These are phyloP conservation scores for Adansonia madagascariensis DNA, from an alignment of 441 rosid species.

Conservation along the genomic window DNA sequence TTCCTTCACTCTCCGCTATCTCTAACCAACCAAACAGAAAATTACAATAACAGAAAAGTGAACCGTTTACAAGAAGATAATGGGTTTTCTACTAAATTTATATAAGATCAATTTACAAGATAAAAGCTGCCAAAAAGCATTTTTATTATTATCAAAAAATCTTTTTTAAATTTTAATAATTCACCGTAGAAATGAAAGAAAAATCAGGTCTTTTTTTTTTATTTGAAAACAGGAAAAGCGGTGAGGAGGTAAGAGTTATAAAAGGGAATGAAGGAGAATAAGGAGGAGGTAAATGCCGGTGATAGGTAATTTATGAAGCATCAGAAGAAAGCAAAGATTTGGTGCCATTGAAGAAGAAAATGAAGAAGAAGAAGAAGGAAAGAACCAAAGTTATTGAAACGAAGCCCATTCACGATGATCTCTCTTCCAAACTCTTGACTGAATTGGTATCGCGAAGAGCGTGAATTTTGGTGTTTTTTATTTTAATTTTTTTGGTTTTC, in stretches of 20 bases:
- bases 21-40: constrained; percentile 1
- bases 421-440: not conserved
- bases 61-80: not conserved
- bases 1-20: not conserved
- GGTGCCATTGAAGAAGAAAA: constrained; percentile 40
- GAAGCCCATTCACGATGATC: constrained; percentile 52
- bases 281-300: constrained; percentile 70
- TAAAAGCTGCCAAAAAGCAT: constrained; percentile 7
- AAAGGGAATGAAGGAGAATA: constrained; percentile 81
- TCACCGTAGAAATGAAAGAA: not conserved
- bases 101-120: not conserved
- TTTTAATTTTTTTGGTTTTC: not conserved
- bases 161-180: not conserved
- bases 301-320: constrained; percentile 55
- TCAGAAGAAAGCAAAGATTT: constrained; percentile 38
- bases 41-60: not conserved
- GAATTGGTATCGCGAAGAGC: constrained; percentile 2
- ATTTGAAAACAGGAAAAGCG: too few relatives aligned
- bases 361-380: not conserved
- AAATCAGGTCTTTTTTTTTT: constrained; percentile 8
- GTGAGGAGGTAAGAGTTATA: constrained; percentile 45
- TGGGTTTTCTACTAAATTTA: not conserved
- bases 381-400: constrained; percentile 22
- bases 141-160: not conserved
- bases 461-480: not conserved